These are phyloP conservation scores for Zymoseptoria brevis DNA, from an alignment of 2,329 filamentous ascomycete species.

Conservation along the genomic window DNA sequence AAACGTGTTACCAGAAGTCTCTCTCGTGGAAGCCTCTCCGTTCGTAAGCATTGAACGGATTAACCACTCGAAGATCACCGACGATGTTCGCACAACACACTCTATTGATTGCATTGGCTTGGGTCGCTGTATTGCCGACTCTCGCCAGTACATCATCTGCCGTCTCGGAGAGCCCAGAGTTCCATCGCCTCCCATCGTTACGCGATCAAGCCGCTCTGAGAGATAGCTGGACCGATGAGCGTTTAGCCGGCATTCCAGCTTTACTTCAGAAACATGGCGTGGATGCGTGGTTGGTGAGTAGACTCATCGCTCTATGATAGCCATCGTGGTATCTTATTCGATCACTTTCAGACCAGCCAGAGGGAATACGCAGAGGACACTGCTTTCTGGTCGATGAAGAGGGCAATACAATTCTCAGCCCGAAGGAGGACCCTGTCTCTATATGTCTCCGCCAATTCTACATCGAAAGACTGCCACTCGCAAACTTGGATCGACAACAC, in stretches of 20 bases:
- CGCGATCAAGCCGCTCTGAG: conserved; percentile 14
- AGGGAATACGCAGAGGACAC: conserved; percentile 19
- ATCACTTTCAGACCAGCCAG: conserved; percentile 9
- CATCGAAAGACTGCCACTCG: background rate
- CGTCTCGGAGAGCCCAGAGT: background rate
- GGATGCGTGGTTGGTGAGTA: conserved; percentile 16
- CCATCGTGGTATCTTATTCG: background rate
- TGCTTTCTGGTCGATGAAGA: conserved; percentile 18
- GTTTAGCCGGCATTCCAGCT: conserved; percentile 12
- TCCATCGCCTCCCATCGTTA: conserved; percentile 9
- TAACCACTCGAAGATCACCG: background rate
- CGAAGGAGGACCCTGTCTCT: conserved; percentile 13
- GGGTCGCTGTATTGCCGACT: background rate
- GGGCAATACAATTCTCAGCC: conserved; percentile 16
- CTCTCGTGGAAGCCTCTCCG: background rate
- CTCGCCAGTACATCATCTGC: background rate
- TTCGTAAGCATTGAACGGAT: background rate
- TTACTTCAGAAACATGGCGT: conserved; percentile 12
- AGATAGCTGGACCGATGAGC: conserved; percentile 15
- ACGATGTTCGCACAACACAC: background rate
- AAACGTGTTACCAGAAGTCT: too few species aligned
- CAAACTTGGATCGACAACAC: conserved; percentile 17
- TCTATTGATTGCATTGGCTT: background rate
- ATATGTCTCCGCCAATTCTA: conserved; percentile 7
- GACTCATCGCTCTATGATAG: background rate